These are phyloP conservation scores for Myrica gale DNA, from an alignment of 306 rosid species.

Conservation along the genomic window DNA sequence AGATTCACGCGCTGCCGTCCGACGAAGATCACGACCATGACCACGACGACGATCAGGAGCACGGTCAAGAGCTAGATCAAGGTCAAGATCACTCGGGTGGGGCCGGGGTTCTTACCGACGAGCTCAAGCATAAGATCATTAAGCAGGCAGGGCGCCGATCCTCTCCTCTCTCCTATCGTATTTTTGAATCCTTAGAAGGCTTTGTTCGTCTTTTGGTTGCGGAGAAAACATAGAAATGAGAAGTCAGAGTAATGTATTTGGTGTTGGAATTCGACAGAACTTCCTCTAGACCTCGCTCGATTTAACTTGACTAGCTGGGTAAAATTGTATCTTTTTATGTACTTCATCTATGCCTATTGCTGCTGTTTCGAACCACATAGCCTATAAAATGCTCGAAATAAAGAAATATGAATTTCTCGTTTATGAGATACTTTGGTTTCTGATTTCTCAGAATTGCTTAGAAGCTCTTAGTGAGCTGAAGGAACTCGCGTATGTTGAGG, in stretches of 20 bases:
- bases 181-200: constrained; percentile 14
- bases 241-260: not conserved
- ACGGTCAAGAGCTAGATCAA: too few relatives aligned
- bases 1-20: constrained; percentile 42
- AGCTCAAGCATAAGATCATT: constrained; percentile 72
- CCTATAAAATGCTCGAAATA: constrained; percentile 2
- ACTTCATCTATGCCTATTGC: not conserved
- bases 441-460: not conserved
- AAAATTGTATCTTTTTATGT: not conserved
- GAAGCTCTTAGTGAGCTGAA: not conserved
- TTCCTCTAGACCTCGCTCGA: not conserved
- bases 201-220: not conserved
- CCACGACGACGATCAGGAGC: constrained; percentile 41
- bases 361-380: not conserved
- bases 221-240: not conserved
- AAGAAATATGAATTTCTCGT: not conserved
- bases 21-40: constrained; percentile 52
- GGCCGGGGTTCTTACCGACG: constrained; percentile 53
- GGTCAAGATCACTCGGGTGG: constrained; percentile 30
- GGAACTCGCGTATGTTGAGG: not conserved
- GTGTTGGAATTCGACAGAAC: not conserved
- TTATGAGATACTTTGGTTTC: not conserved
- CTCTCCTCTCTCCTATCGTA: not conserved
- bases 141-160: constrained; percentile 54
- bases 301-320: not conserved